phyloP scores from a whole-genome alignment of 192 early-diverging fungal genomes.

The Dispira simplex region DNA sequence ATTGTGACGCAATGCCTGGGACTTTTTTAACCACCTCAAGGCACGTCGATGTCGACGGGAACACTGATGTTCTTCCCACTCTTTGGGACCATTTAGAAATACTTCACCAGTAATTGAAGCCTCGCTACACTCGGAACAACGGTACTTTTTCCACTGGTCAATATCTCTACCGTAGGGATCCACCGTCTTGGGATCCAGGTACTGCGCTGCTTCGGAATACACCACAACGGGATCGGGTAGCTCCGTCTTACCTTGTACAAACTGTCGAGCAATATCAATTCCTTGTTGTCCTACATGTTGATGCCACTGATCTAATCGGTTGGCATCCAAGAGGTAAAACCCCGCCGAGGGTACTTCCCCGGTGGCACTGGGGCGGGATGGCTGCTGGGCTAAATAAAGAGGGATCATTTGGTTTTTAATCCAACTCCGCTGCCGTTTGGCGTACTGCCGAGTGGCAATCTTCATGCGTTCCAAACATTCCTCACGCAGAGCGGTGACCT shows the following conservation, averaged over 20 bases:
- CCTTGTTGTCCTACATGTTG: not conserved
- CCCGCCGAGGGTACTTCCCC: not conserved
- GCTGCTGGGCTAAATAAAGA: constrained; percentile 20
- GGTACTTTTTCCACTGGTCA: not conserved
- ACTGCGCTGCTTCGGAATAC: no score
- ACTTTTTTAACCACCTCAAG: not conserved
- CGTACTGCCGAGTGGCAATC: constrained; percentile 72
- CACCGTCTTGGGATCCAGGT: no score
- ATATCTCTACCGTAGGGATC: not conserved
- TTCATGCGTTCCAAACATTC: constrained; percentile 74
- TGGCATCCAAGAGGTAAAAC: constrained; percentile 13
- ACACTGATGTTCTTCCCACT: not conserved
- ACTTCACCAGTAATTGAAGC: not conserved
- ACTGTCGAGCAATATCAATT: not conserved
- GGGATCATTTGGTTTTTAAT: constrained; percentile 59
- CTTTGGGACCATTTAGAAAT: not conserved
- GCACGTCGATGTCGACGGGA: constrained; percentile 1
- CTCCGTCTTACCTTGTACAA: not conserved
- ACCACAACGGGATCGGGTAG: no score
- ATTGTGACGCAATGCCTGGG: not conserved
- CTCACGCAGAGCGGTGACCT: constrained; percentile 23
- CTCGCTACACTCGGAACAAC: not conserved
- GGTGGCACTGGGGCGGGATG: not conserved
- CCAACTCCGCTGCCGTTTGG: constrained; percentile 66
- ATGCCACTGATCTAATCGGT: not conserved